Evolutionary conservation across 805 yeast genomes (phyloP), one percentile per base, ranked within the genome.

Genomic region (Sungouiella thailandica): DNA sequence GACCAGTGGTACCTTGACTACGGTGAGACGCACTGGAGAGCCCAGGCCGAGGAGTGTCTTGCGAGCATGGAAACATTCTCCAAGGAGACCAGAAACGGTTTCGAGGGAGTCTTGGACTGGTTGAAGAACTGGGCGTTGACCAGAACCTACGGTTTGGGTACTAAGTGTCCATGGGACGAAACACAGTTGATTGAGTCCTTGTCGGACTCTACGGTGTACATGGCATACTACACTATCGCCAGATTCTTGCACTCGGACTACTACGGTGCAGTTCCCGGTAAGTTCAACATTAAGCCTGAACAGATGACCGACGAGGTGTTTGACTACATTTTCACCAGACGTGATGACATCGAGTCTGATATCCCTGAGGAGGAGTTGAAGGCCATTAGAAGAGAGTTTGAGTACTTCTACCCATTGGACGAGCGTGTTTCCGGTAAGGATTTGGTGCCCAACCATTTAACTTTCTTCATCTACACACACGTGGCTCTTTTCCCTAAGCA

Each of bases 1-100:
- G 97, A 93, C 65, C 98, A 93, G 71, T 93, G 98, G 98, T 93
- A 78, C 62, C 75, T 86, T 51, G 97, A 93, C 60, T 93, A 93
- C 54, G 98, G 98, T 73, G 98, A 93, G 74, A 86, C 77, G 49
- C 48, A 65, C 11, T 93, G 98, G 98, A 85, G 83, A 56, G 62
- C 70, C 11, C 77, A 75, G 57, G 94, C 96, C 34, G 65, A 79
- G 43, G 93, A 83, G 50, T 83, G 95, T 58, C 72, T 93, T 41
- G 72, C 70, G 29, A 57, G 62, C 39, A 80, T 93, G 90, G 76
- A 83, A 58, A 74, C 89, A 8, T 90, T 75, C 70, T 72, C 81
- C 34, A 70, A 80, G 31, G 97, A 89, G 67, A 85, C 94, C 26
- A 75, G 83, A 52, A 78, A 90, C 55, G 96, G 94, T 5, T 90